phyloP scores from a whole-genome alignment of 768 basidiomycete species.

The Mycena venus region DNA sequence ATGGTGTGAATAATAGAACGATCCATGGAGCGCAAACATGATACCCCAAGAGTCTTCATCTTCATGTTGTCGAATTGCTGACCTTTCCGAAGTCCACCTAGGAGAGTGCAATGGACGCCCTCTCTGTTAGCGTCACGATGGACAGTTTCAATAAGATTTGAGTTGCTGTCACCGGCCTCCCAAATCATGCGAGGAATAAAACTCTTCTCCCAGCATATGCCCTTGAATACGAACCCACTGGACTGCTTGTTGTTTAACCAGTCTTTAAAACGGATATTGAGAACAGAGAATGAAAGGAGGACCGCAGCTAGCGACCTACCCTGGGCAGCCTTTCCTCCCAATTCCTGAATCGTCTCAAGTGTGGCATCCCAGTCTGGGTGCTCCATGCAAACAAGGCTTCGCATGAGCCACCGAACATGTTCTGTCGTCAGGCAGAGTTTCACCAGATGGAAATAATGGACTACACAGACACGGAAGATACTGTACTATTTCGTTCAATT shows the following conservation, averaged over 20 bases:
- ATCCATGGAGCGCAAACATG: too few species aligned
- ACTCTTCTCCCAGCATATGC: slow-evolving; percentile 46
- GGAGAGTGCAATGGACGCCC: too few species aligned
- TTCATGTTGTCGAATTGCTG: too few species aligned
- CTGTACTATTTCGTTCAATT: not conserved
- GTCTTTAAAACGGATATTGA: slow-evolving; percentile 24
- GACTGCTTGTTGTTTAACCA: slow-evolving; percentile 42
- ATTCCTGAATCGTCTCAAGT: not conserved
- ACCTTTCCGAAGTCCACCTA: too few species aligned
- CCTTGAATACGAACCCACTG: slow-evolving; percentile 41
- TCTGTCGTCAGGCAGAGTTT: not conserved
- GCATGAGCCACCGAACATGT: not conserved
- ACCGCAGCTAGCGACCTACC: too few species aligned
- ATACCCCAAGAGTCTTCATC: too few species aligned
- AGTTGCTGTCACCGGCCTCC: slow-evolving; percentile 37
- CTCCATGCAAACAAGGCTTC: not conserved
- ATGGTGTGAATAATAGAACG: too few species aligned
- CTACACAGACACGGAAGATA: not conserved
- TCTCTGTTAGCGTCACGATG: slow-evolving; percentile 45
- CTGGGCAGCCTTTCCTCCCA: not conserved
- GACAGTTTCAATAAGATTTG: slow-evolving; percentile 41
- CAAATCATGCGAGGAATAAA: slow-evolving; percentile 42
- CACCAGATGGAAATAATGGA: not conserved
- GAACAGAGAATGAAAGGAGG: too few species aligned
- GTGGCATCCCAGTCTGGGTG: not conserved